These are phyloP conservation scores for Coprinellus aureogranulatus DNA, from an alignment of 768 basidiomycete species.

Conservation along the genomic window DNA sequence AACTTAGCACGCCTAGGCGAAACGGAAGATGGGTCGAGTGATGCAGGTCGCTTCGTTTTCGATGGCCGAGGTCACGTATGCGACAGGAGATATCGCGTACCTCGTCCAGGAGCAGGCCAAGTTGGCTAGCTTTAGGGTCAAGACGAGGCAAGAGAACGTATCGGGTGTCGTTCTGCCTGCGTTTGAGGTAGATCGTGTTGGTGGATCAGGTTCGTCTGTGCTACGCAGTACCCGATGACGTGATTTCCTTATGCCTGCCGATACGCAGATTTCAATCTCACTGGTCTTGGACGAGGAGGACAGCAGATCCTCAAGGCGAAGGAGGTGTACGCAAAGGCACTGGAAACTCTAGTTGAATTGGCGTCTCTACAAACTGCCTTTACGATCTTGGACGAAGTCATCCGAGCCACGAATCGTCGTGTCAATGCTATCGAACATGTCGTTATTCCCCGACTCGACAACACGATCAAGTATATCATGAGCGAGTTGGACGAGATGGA, in stretches of 20 bases:
- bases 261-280: conserved; percentile 85
- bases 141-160: conserved; percentile 96
- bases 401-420: conserved; percentile 94
- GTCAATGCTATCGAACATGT: conserved; percentile 99
- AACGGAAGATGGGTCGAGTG: conserved; percentile 97
- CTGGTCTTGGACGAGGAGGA: conserved; percentile 93
- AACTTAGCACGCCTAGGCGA: conserved; percentile 61
- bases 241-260: neutral
- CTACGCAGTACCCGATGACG: neutral
- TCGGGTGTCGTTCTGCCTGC: conserved; percentile 94
- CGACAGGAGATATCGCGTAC: conserved; percentile 96
- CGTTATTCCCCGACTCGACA: conserved; percentile 91
- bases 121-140: conserved; percentile 87
- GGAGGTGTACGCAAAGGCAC: conserved; percentile 96
- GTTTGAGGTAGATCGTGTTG: conserved; percentile 86
- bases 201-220: conserved; percentile 66
- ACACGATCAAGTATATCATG: conserved; percentile 96
- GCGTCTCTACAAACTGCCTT: conserved; percentile 97
- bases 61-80: conserved; percentile 97
- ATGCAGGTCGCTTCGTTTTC: conserved; percentile 99
- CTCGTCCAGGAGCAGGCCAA: conserved; percentile 96
- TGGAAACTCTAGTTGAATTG: conserved; percentile 95
- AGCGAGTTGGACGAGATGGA: conserved; percentile 99
- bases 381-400: conserved; percentile 97
- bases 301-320: conserved; percentile 94